Conservation (phyloP, 352 stramenopile genomes). For the Phytophthora tubulina region DNA sequence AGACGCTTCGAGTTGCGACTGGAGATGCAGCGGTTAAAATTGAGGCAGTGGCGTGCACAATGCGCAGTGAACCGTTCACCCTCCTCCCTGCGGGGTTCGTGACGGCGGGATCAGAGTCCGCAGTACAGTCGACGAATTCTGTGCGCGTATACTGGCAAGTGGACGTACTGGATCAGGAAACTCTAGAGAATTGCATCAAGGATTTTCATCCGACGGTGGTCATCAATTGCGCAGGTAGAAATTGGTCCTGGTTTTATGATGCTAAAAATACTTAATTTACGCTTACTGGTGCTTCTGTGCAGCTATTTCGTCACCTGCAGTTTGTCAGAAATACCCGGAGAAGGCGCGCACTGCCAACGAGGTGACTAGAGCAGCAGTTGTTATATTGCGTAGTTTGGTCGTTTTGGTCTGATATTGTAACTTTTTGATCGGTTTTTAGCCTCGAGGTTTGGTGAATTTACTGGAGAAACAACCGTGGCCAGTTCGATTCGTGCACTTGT, state of each 20-base stretch:
- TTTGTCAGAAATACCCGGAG: conserved; percentile 62
- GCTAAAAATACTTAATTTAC: background rate
- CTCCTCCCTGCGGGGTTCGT: conserved; percentile 45
- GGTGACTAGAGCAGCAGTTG: conserved; percentile 26
- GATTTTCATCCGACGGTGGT: conserved; percentile 54
- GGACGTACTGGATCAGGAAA: conserved; percentile 42
- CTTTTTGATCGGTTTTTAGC: conserved; percentile 27
- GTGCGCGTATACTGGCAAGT: conserved; percentile 60
- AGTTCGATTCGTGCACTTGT: conserved; percentile 69
- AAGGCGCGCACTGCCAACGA: conserved; percentile 56
- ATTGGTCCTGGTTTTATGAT: background rate
- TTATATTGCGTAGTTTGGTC: background rate
- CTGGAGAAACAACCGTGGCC: conserved; percentile 32
- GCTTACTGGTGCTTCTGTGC: background rate
- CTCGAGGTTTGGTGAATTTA: conserved; percentile 45
- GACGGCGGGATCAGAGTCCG: conserved; percentile 10
- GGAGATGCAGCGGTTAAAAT: background rate
- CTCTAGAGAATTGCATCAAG: conserved; percentile 45
- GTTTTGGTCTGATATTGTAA: background rate
- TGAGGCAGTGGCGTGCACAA: conserved; percentile 49
- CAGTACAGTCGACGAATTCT: background rate
- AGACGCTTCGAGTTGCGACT: conserved; percentile 1
- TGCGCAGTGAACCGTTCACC: conserved; percentile 30
- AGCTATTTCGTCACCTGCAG: conserved; percentile 69
- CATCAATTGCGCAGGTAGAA: conserved; percentile 69